Evolutionary conservation across 208 protist genomes (phyloP).

Genomic region (Leishmania braziliensis): DNA sequence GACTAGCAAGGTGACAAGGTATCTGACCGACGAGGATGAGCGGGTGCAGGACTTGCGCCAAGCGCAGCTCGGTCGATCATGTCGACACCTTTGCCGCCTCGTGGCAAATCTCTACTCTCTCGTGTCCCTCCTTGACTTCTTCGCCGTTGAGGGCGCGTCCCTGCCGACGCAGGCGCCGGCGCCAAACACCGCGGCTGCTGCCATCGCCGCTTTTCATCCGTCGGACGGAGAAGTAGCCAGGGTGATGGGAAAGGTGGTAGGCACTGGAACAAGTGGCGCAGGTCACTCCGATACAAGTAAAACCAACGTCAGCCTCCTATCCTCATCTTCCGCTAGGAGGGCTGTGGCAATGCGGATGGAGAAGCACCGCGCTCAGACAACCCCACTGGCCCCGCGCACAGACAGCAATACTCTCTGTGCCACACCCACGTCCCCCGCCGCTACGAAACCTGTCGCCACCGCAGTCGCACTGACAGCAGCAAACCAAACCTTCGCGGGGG

Average conservation of each 20-base stretch:
- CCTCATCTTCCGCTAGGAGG: not conserved
- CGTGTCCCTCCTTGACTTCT: conserved; percentile 35
- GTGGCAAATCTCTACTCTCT: conserved; percentile 32
- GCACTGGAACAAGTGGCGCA: not conserved
- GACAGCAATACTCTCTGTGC: not conserved
- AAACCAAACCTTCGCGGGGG: not conserved
- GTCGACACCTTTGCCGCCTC: conserved; percentile 12
- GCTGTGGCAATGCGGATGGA: not conserved
- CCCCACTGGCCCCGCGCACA: not conserved
- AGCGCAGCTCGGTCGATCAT: conserved; percentile 3
- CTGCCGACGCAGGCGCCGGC: not conserved
- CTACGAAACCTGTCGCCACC: too few species aligned
- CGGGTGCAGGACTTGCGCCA: not conserved
- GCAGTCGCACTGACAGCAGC: too few species aligned
- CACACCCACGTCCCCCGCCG: not conserved
- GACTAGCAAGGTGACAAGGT: not conserved
- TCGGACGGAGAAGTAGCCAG: not conserved
- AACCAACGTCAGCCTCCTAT: not conserved
- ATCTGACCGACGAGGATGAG: conserved; percentile 1
- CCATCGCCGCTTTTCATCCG: not conserved
- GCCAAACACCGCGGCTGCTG: not conserved
- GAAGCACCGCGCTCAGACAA: conserved; percentile 1
- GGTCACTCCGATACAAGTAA: not conserved
- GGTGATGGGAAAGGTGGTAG: not conserved
- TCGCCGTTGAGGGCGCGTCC: conserved; percentile 12